Percentiles rank a stretch among this genome's conserved stretches.
phyloP scores from a whole-genome alignment of 108 stramenopile species.

The Cyclotella sp. region DNA sequence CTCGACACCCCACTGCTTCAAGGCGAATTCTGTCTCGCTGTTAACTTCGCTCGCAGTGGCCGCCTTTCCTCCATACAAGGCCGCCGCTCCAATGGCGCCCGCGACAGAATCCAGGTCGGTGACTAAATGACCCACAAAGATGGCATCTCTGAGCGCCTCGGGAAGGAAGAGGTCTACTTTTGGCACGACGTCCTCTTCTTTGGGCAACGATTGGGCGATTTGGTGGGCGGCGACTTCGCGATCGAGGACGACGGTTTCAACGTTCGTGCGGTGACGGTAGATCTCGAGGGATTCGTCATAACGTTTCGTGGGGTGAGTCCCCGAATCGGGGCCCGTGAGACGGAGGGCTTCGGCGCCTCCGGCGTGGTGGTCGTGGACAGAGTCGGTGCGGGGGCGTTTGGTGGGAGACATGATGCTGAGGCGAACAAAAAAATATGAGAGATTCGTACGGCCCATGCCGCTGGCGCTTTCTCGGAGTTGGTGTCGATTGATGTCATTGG shows the following conservation, averaged over 20 bases:
- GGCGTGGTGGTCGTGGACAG: constrained; percentile 27
- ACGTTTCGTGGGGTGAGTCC: neutral
- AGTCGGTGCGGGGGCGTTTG: constrained; percentile 19
- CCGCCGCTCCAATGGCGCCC: constrained; percentile 75
- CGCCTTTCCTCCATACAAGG: constrained; percentile 66
- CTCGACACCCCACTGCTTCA: constrained; percentile 48
- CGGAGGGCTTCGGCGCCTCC: constrained; percentile 38
- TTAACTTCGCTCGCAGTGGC: constrained; percentile 68
- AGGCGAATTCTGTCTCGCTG: constrained; percentile 65
- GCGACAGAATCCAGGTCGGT: constrained; percentile 80
- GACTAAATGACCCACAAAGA: constrained; percentile 77
- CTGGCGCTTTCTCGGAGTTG: too few species aligned
- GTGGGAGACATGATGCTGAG: constrained; percentile 11
- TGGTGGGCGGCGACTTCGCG: constrained; percentile 52
- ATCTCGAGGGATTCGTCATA: constrained; percentile 34
- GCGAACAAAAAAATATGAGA: too few species aligned
- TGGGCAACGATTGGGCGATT: constrained; percentile 51
- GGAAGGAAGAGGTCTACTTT: constrained; percentile 59
- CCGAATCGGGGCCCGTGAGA: constrained; percentile 18
- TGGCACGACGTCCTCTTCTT: constrained; percentile 34
- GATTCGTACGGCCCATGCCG: too few species aligned
- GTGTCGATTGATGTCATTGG: too few species aligned
- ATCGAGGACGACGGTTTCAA: constrained; percentile 54
- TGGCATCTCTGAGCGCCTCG: constrained; percentile 53
- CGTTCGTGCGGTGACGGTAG: constrained; percentile 49